These are phyloP conservation scores for Maudiozyma pseudohumilis DNA, from an alignment of 805 yeast species.

Conservation along the genomic window DNA sequence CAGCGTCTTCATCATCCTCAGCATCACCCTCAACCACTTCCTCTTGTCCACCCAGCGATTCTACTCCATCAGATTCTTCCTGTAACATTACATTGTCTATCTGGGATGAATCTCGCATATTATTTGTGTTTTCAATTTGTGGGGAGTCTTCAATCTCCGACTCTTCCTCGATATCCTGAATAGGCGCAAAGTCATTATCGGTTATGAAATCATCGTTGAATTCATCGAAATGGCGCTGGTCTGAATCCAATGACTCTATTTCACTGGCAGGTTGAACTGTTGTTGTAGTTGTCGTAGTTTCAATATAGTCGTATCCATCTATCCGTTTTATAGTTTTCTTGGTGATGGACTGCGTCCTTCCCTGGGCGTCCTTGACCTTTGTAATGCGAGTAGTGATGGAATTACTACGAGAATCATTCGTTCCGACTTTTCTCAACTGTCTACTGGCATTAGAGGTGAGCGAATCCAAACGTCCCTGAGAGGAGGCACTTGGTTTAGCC, in stretches of 20 bases:
- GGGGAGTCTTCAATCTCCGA: slow-evolving; percentile 1
- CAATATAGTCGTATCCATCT: slow-evolving; percentile 40
- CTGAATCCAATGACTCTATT: neutral
- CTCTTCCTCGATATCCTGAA: slow-evolving; percentile 5
- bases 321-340: slow-evolving; percentile 41
- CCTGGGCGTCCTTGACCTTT: slow-evolving; percentile 39
- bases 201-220: slow-evolving; percentile 21
- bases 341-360: slow-evolving; percentile 47
- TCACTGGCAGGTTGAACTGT: slow-evolving; percentile 7
- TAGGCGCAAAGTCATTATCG: slow-evolving; percentile 9
- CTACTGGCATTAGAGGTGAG: slow-evolving; percentile 11
- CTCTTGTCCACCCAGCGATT: neutral
- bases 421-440: neutral
- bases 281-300: slow-evolving; percentile 36
- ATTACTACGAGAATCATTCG: slow-evolving; percentile 19
- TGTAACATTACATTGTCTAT: neutral
- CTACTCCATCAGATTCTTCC: neutral
- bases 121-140: no score
- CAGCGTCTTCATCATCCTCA: neutral
- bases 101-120: no score
- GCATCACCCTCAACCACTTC: neutral
- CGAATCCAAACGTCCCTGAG: no score
- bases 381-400: slow-evolving; percentile 39
- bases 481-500: no score
- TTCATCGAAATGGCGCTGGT: slow-evolving; percentile 24